Evolutionary conservation across 2,329 filamentous ascomycete species (phyloP), one percentile per base, ranked within the genome.

Genomic region (Cytospora piceicola): DNA sequence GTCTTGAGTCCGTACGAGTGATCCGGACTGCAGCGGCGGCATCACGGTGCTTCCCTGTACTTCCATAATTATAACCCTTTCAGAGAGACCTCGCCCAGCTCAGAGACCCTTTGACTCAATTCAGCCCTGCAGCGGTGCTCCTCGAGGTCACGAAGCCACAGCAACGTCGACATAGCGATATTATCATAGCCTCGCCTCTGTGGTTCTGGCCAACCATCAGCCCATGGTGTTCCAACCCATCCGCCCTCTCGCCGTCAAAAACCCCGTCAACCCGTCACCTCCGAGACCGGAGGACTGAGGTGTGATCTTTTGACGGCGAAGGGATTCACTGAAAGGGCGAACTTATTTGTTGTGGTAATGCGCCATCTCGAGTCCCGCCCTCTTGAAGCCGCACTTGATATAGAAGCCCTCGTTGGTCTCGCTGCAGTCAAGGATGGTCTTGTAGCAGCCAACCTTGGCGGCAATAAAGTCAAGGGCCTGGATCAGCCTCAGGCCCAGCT

Each of bases 371-470:
- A 97, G 81, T 20, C 95, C 95, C 32, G 93, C 94, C 68, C 93
- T 84, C 79, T 93, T 90, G 79, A 96, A 98, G 66, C 94, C 94
- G 79, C 95, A 98, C 85, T 98, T 98, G 78, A 97, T 85, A 78
- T 99, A 99, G 82, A 99, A 98, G 27, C 94, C 94, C 78, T 97
- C 93, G 77, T 98, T 99, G 72, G 90, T 88, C 79, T 97, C 94
- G 71, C 91, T 96, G 82, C 95, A 99, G 79, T 98, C 94, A 70
- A 98, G 86, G 72, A 99, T 98, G 70, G 89, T 93, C 90, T 95
- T 98, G 80, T 98, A 98, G 80, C 94, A 98, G 63, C 94, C 95
- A 65, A 95, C 89, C 76, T 93, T 87, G 76, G 92, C 88, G 63
- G 94, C 93, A 67, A 98, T 89, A 75, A 85, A 90, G 79, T 98